phyloP scores from a whole-genome alignment of 1,284 basidiomycete genomes.

The Rhodotorula sp. region DNA sequence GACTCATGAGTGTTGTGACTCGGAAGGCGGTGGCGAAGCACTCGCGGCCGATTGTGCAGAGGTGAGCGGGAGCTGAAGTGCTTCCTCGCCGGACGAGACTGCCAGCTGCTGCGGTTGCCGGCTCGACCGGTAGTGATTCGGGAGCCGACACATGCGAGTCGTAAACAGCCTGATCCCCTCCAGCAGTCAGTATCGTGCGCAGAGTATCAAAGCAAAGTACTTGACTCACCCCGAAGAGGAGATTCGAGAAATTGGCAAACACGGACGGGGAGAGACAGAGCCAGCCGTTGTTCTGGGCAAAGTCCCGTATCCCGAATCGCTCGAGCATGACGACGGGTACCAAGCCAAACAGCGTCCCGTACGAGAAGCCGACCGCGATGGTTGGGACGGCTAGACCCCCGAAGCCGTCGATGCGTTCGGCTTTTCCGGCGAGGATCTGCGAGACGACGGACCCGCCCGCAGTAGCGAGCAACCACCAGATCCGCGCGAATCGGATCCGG shows the following conservation, averaged over 20 bases:
- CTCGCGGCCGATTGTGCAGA: constrained; percentile 20
- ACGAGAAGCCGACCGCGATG: constrained; percentile 22
- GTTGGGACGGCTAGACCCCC: constrained; percentile 19
- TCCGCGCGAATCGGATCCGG: constrained; percentile 17
- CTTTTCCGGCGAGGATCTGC: constrained; percentile 19
- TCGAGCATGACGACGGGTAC: constrained; percentile 33
- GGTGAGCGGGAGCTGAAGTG: constrained; percentile 1
- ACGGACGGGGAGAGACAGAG: constrained; percentile 16
- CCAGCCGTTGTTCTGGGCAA: constrained; percentile 21
- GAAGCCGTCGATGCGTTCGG: constrained; percentile 12
- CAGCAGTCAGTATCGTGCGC: background rate
- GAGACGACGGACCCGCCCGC: constrained; percentile 27
- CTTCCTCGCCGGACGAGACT: background rate
- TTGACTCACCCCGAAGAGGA: constrained; percentile 21
- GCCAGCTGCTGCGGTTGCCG: background rate
- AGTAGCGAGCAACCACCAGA: constrained; percentile 31
- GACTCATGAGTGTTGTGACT: constrained; percentile 20
- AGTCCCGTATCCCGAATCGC: constrained; percentile 24
- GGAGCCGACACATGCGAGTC: constrained; percentile 17
- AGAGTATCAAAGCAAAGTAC: too few relatives aligned
- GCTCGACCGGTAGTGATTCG: background rate
- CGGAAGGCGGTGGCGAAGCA: constrained; percentile 30
- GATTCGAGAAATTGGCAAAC: constrained; percentile 23
- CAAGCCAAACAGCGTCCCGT: constrained; percentile 26
- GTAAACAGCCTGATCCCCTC: constrained; percentile 16